Conservation (phyloP, 78 protist species). For the Paratrimastix pyriformis region DNA sequence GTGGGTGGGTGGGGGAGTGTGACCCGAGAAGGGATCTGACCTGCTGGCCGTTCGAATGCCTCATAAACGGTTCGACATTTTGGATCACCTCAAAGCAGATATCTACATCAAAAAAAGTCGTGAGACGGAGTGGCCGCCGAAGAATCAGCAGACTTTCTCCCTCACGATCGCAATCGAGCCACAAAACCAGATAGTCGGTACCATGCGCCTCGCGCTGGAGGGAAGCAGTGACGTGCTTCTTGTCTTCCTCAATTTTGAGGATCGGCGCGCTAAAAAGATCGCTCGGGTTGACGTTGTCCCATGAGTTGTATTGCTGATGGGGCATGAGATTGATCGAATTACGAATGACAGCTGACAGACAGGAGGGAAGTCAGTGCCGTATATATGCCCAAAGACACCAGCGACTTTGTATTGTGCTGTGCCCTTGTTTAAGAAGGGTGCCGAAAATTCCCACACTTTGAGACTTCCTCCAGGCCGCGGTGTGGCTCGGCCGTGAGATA, state of each 20-base stretch:
- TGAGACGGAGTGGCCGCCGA: no score
- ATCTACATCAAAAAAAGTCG: no score
- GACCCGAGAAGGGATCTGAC: no score
- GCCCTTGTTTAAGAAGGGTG: background rate
- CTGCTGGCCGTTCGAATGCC: background rate
- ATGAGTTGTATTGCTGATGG: background rate
- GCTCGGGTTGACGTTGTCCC: slow-evolving; percentile 4
- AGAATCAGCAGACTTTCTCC: no score
- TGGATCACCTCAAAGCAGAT: slow-evolving; percentile 60
- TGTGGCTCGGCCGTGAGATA: background rate
- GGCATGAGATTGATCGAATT: no score
- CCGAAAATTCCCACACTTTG: background rate
- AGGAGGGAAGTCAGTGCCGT: slow-evolving; percentile 21
- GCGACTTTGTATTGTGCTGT: background rate
- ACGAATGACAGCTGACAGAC: no score
- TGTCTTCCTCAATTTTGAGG: background rate
- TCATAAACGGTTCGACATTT: background rate
- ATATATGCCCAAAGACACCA: slow-evolving; percentile 33
- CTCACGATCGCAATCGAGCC: slow-evolving; percentile 73
- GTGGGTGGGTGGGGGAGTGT: background rate
- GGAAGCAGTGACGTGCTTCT: background rate
- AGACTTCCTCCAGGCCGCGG: background rate
- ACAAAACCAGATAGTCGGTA: slow-evolving; percentile 39
- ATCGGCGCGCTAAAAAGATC: slow-evolving; percentile 22
- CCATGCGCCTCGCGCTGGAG: slow-evolving; percentile 9